Conservation (phyloP, 1,284 basidiomycete species). For the Puccinia coronata region DNA sequence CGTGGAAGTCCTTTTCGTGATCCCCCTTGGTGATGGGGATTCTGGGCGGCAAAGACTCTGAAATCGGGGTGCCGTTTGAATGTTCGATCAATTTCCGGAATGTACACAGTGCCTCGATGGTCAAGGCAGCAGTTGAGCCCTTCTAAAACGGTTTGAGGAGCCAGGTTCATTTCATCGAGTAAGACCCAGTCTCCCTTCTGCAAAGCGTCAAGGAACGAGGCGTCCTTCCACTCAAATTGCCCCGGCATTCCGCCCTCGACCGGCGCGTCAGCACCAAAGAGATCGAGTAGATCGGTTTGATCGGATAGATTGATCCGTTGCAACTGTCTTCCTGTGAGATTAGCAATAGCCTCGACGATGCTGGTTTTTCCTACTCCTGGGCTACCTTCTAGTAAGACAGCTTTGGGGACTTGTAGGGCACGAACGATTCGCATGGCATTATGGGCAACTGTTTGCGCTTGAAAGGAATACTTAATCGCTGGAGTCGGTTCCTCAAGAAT, state of each 20-base stretch:
- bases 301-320: conserved; percentile 99
- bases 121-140: conserved; percentile 96
- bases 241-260: conserved; percentile 87
- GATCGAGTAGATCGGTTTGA: conserved; percentile 93
- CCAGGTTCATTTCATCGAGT: conserved; percentile 98
- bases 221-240: conserved; percentile 96
- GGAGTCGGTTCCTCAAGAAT: not conserved
- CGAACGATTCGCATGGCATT: conserved; percentile 89
- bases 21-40: conserved; percentile 93
- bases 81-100: conserved; percentile 88
- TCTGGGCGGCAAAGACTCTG: conserved; percentile 96
- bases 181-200: conserved; percentile 94
- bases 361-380: conserved; percentile 99
- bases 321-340: conserved; percentile 73
- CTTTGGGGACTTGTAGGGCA: conserved; percentile 85
- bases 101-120: conserved; percentile 90
- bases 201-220: conserved; percentile 89
- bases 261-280: conserved; percentile 95
- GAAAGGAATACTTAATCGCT: conserved; percentile 69
- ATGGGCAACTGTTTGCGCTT: conserved; percentile 81
- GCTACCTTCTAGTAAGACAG: conserved; percentile 92
- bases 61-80: conserved; percentile 88
- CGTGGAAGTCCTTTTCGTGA: conserved; percentile 96
- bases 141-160: conserved; percentile 86
- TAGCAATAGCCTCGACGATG: conserved; percentile 82